These are phyloP conservation scores for Hypoxylon cercidicola DNA, from an alignment of 495 filamentous ascomycete genomes.

Conservation along the genomic window DNA sequence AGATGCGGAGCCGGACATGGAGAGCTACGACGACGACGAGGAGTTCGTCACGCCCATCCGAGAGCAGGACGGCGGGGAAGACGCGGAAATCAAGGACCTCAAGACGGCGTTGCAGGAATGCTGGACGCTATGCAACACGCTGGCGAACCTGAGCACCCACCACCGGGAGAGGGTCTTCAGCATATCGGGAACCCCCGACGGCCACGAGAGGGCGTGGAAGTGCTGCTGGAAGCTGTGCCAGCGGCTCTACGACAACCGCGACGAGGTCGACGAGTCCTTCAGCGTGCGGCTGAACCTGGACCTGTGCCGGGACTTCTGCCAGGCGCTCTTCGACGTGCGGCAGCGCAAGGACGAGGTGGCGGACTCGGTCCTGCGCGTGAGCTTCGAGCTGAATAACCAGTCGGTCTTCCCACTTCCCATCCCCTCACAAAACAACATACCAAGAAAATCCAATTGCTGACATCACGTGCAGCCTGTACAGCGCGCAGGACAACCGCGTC, in stretches of 20 bases:
- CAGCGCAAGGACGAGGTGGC: constrained; percentile 76
- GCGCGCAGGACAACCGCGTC: constrained; percentile 81
- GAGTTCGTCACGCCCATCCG: constrained; percentile 55
- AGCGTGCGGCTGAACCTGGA: constrained; percentile 83
- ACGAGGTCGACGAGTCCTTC: constrained; percentile 73
- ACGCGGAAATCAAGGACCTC: constrained; percentile 75
- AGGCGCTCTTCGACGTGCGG: constrained; percentile 85
- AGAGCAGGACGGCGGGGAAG: constrained; percentile 56
- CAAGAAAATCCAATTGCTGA: constrained; percentile 9
- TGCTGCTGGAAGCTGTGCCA: constrained; percentile 93
- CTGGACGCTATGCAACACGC: constrained; percentile 93
- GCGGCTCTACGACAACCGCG: constrained; percentile 81
- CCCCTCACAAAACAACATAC: neutral
- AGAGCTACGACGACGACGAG: constrained; percentile 53
- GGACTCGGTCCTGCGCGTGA: constrained; percentile 88
- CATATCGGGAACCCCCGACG: constrained; percentile 72
- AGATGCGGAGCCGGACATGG: constrained; percentile 46
- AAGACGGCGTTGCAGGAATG: constrained; percentile 84
- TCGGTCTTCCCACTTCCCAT: constrained; percentile 36
- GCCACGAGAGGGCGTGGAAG: constrained; percentile 87
- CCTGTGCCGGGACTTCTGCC: constrained; percentile 90
- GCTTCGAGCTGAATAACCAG: constrained; percentile 95
- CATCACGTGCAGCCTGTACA: constrained; percentile 71
- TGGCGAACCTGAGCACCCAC: constrained; percentile 84
- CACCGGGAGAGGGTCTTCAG: constrained; percentile 83